Evolutionary conservation across 1,284 basidiomycete species (phyloP), one percentile per base, ranked within the genome.

Genomic region (Marasmius sp.): DNA sequence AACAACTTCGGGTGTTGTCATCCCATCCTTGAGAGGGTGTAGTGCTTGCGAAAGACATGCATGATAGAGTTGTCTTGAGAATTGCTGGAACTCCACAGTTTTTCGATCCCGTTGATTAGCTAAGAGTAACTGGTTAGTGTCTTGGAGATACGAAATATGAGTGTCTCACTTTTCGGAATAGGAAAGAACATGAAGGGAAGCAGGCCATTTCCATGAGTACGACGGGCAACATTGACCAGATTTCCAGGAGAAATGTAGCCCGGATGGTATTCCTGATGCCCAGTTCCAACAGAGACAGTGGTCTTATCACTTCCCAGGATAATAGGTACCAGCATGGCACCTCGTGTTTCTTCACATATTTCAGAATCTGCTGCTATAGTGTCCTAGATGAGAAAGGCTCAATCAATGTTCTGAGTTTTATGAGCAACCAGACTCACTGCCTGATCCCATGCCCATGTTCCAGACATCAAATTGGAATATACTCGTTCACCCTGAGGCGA

Each of bases 371-470:
- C 22, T 5, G 50, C 5, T 11, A 52, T 52, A 5, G 20, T 8
- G 16, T 52, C 22, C 50, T 52, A 52, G 16, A 52, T 6, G 58
- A n/a, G n/a, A 12, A 14, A 39, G 11, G 36, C 48, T 51, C 16
- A 57, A 18, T 20, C 38, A 9, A 20, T 56, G 37, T 16, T 10
- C n/a, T 7, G 14, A 33, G 18, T 22, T 7, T 60, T 11, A 60
- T 5, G 49, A 10, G 33, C 11, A 39, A 39, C 49, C 11, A 9
- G 20, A 57, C 60, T 20, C n/a, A 61, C 60, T 14, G 60, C 53
- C 47, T 67, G 67, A 33, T 64, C 64, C 65, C 66, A 69, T 6
- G 66, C 67, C 70, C n/a, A n/a, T n/a, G n/a, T n/a, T n/a, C n/a
- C n/a, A n/a, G n/a, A n/a, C n/a, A n/a, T n/a, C n/a, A n/a, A n/a